Conservation (phyloP, 148 eudicot species). For the Polygonum aviculare region DNA sequence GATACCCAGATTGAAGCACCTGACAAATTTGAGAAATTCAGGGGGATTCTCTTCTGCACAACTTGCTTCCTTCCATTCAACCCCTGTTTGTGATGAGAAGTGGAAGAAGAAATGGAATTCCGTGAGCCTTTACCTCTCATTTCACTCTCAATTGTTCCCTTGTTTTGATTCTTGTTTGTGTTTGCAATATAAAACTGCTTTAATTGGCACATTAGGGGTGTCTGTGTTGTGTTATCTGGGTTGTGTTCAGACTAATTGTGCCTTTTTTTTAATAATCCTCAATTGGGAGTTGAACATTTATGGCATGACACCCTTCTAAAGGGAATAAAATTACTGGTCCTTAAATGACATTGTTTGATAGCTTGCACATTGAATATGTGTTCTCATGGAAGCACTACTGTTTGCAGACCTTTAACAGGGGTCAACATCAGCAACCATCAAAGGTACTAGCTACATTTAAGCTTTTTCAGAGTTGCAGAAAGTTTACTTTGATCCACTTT, state of each 20-base stretch:
- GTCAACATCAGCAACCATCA: conserved; percentile 2
- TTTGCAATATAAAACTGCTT: not conserved
- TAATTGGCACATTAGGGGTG: not conserved
- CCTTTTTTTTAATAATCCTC: not conserved
- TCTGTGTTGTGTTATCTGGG: too few species aligned
- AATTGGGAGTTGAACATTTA: not conserved
- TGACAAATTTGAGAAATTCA: not conserved
- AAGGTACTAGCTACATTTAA: not conserved
- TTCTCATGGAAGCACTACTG: not conserved
- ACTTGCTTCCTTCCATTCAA: not conserved
- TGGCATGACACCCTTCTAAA: not conserved
- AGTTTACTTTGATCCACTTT: not conserved
- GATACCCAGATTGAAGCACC: conserved; percentile 1
- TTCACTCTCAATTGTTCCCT: not conserved
- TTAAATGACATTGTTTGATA: not conserved
- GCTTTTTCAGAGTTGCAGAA: not conserved
- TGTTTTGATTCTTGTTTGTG: not conserved
- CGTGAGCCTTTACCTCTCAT: not conserved
- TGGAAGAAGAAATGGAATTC: conserved; percentile 6
- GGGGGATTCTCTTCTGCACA: not conserved
- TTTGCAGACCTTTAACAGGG: not conserved
- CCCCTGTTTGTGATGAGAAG: conserved; percentile 2
- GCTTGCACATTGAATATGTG: not conserved
- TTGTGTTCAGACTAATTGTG: too few species aligned
- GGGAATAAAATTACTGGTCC: not conserved